Evolutionary conservation across 2,329 filamentous ascomycete genomes (phyloP), one percentile per base, ranked within the genome.

Genomic region (Colletotrichum orchidophilum): DNA sequence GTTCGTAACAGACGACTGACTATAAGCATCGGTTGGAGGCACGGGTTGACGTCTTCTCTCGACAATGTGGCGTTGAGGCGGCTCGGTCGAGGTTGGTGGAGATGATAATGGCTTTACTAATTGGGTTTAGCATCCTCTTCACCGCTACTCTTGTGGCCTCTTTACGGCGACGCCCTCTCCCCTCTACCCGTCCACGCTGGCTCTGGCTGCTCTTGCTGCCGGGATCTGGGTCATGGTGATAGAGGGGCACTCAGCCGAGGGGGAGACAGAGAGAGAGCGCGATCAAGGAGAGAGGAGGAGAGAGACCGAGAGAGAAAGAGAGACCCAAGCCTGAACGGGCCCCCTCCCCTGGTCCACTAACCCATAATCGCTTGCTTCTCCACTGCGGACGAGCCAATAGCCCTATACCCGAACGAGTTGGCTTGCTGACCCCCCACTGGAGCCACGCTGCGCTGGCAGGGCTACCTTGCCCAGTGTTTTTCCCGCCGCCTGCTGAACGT

Each of bases 61-160:
- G 59, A 70, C 69, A 70, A 46, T 65, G 59, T 72, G 70, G 66
- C 66, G 70, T 70, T 55, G 66, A 72, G 70, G 66, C 66, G 68
- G 53, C 57, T 61, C 35, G 59, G 59, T 33, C 53, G 66, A 70
- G 59, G 65, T 73, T 70, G 70, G 61, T 57, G 58, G 61, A 66
- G 26, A 59, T 57, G 63, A 59, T 69, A 50, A 68, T 67, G 67
- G 67, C 55, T 63, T 70, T 68, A 63, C 65, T 54, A 55, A 73
- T 74, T 63, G 27, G 66, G 74, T 46, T 71, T 75, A 74, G 74
- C 68, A 55, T 54, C 35, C 21, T 69, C 50, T 49, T 72, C 74
- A 75, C 74, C 74, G 74, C 74, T 74, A 75, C 73, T 75, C 64
- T 70, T 69, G 65, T 54, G 70, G 63, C 58, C 68, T 68, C 61